Conservation (phyloP, 2,329 filamentous ascomycete genomes). For the Sporothrix dimorphospora region DNA sequence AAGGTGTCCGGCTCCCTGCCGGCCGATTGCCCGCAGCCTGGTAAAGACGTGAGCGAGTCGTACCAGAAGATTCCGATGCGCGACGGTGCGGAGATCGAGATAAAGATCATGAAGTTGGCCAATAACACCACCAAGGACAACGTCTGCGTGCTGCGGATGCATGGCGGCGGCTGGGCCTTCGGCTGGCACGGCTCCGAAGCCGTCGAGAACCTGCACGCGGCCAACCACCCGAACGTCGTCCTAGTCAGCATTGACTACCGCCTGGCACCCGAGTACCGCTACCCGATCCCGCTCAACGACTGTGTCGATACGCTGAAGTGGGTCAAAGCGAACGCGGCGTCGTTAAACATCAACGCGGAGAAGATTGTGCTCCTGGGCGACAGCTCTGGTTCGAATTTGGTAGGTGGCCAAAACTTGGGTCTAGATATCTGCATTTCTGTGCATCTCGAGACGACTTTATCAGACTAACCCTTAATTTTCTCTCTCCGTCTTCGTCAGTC, state of each 20-base stretch:
- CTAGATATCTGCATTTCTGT: no score
- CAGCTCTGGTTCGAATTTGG: conserved; percentile 51
- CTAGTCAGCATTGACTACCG: conserved; percentile 46
- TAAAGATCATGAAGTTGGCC: conserved; percentile 38
- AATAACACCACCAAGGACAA: conserved; percentile 33
- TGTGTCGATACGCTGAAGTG: conserved; percentile 53
- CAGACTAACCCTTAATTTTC: no score
- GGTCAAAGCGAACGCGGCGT: conserved; percentile 49
- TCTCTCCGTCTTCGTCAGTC: conserved; percentile 30
- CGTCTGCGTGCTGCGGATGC: conserved; percentile 39
- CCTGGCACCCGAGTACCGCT: conserved; percentile 54
- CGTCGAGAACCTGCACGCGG: conserved; percentile 43
- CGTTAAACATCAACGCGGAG: conserved; percentile 42
- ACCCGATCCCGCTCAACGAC: conserved; percentile 54
- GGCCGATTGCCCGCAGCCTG: conserved; percentile 40
- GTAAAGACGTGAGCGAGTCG: conserved; percentile 41
- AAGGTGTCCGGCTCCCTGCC: conserved; percentile 36
- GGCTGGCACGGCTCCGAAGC: conserved; percentile 43
- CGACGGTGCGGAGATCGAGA: conserved; percentile 42
- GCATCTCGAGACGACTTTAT: no score
- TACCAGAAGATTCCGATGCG: conserved; percentile 39
- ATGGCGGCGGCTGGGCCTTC: conserved; percentile 45
- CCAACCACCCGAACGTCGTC: conserved; percentile 41
- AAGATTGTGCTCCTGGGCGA: conserved; percentile 52
- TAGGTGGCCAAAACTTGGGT: no score